Conservation (phyloP, 164 flowering plant species). For the Liriodendron chinense region DNA sequence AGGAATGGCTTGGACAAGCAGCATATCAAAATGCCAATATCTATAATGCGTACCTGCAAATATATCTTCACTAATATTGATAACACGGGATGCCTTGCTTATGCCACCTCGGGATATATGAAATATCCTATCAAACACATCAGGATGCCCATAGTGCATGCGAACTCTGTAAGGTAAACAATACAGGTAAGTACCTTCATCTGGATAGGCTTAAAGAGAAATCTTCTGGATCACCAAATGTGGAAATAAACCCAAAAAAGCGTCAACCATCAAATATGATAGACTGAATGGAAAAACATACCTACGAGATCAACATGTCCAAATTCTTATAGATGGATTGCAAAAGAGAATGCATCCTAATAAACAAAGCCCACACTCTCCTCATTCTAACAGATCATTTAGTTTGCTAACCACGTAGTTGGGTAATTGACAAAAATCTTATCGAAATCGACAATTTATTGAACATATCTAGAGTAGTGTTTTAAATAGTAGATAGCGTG, state of each 20-base stretch:
- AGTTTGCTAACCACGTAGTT: too few species aligned
- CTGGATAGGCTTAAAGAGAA: not conserved
- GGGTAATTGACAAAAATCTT: too few species aligned
- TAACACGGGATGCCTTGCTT: conserved; percentile 97
- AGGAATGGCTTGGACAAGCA: not conserved
- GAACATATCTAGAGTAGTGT: too few species aligned
- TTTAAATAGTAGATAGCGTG: too few species aligned
- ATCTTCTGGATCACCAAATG: not conserved
- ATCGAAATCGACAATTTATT: too few species aligned
- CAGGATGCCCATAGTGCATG: conserved; percentile 99
- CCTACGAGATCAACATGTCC: not conserved
- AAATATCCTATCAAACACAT: conserved; percentile 91
- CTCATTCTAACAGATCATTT: too few species aligned
- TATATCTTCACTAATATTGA: conserved; percentile 96
- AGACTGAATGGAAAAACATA: not conserved
- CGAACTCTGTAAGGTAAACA: conserved; percentile 65
- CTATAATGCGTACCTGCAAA: conserved; percentile 59
- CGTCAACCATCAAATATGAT: not conserved
- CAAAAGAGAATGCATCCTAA: not conserved
- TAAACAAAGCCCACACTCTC: too few species aligned
- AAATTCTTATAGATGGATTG: not conserved
- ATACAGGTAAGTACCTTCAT: not conserved
- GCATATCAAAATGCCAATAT: not conserved
- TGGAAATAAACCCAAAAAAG: not conserved
- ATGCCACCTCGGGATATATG: conserved; percentile 95